phyloP scores from a whole-genome alignment of 768 basidiomycete genomes.

The Boletus fagicola region DNA sequence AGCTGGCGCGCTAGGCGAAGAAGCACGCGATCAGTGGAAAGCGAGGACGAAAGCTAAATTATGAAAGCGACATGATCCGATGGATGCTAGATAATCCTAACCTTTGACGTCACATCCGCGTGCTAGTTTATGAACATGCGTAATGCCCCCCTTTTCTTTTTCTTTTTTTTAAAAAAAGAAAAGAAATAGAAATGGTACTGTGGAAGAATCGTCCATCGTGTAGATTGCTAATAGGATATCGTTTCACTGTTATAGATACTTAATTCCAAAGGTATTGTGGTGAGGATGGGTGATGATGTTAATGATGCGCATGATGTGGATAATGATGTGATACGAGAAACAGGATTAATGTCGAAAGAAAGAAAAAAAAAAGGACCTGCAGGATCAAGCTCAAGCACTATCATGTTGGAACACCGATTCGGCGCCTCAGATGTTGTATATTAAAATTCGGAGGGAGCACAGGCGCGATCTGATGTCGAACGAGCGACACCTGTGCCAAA shows the following conservation, averaged over 20 bases:
- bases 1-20: conserved; percentile 49
- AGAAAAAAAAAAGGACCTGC: not conserved
- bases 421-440: conserved; percentile 31
- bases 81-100: not conserved
- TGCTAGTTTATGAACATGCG: conserved; percentile 10
- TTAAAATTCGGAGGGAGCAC: conserved; percentile 35
- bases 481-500: conserved; percentile 30
- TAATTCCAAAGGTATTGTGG: not conserved
- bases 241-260: not conserved
- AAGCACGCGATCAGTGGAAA: conserved; percentile 19
- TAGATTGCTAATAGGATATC: conserved; percentile 14
- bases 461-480: conserved; percentile 31
- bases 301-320: not conserved
- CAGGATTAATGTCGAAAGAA: not conserved
- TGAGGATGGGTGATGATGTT: not conserved
- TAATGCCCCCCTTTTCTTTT: not conserved
- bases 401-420: conserved; percentile 26
- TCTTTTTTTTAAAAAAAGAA: not conserved
- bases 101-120: not conserved
- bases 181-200: not conserved
- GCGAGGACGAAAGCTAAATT: conserved; percentile 25
- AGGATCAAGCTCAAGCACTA: not conserved
- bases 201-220: conserved; percentile 1
- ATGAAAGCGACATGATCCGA: conserved; percentile 11
- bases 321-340: not conserved